Percentiles rank a stretch among this genome's conserved stretches.
phyloP scores from a whole-genome alignment of 2,329 filamentous ascomycete species.

The Chlorencoelia australis region DNA sequence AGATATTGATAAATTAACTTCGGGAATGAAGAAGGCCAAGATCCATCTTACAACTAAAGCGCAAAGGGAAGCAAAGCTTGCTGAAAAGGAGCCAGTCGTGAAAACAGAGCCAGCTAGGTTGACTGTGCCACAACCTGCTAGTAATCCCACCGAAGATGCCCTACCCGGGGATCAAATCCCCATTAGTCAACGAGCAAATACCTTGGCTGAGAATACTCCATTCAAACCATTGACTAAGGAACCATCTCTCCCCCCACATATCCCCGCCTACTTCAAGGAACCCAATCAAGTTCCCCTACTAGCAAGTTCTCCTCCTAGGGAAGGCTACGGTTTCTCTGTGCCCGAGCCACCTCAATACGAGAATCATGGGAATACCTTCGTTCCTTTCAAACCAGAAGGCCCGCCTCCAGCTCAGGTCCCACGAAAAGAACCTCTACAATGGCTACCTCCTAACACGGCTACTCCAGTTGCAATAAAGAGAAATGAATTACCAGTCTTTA shows the following conservation, averaged over 20 bases:
- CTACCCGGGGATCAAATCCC: slow-evolving; percentile 1
- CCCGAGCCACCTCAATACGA: slow-evolving; percentile 1
- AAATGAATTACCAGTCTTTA: slow-evolving; percentile 25
- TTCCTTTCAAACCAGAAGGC: slow-evolving; percentile 47
- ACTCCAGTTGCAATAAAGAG: slow-evolving; percentile 20
- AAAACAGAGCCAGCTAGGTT: slow-evolving; percentile 5
- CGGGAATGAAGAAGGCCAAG: slow-evolving; percentile 51
- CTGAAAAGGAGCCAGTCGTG: slow-evolving; percentile 10
- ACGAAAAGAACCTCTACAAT: slow-evolving; percentile 35
- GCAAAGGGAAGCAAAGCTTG: slow-evolving; percentile 43
- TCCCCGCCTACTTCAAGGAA: slow-evolving; percentile 13
- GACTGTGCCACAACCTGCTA: slow-evolving; percentile 7
- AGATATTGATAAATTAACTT: slow-evolving; percentile 45
- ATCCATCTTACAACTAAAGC: slow-evolving; percentile 48
- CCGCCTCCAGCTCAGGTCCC: slow-evolving; percentile 32
- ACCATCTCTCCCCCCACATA: slow-evolving; percentile 6
- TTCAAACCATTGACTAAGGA: slow-evolving; percentile 15
- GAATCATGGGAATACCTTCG: slow-evolving; percentile 30
- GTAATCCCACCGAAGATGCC: slow-evolving; percentile 6
- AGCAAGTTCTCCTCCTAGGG: slow-evolving; percentile 16
- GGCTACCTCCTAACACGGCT: slow-evolving; percentile 39
- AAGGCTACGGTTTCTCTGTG: not conserved
- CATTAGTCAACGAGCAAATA: not conserved
- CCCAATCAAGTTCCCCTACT: slow-evolving; percentile 17
- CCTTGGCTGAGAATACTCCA: not conserved